Evolutionary conservation across 192 early-diverging fungal genomes (phyloP).

Genomic region (Thoreauomyces humboldtii): DNA sequence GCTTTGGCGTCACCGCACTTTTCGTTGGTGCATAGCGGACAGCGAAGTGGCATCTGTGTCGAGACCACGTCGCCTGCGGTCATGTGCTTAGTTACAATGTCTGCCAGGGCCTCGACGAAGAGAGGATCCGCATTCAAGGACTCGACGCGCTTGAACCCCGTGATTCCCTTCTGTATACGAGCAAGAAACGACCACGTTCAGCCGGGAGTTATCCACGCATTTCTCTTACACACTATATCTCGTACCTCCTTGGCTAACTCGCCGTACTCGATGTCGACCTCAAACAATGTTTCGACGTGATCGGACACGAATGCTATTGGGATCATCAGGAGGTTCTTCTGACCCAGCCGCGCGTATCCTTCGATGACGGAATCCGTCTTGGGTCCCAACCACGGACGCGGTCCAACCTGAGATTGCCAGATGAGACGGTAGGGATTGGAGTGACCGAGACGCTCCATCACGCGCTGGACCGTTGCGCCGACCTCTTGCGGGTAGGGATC

Average conservation of each 20-base stretch:
- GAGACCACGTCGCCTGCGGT: constrained; percentile 42
- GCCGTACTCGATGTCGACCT: constrained; percentile 93
- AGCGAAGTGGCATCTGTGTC: constrained; percentile 63
- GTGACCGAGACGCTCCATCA: constrained; percentile 72
- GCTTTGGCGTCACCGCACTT: constrained; percentile 49
- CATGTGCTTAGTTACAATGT: constrained; percentile 81
- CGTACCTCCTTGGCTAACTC: constrained; percentile 74
- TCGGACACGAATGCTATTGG: constrained; percentile 96
- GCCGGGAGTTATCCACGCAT: too few relatives aligned
- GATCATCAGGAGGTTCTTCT: constrained; percentile 80
- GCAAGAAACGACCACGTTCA: neutral
- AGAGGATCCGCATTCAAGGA: constrained; percentile 89
- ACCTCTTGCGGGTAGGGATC: constrained; percentile 88
- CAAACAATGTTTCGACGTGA: constrained; percentile 96
- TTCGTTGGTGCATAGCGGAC: constrained; percentile 71
- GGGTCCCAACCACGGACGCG: constrained; percentile 87
- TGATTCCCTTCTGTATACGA: constrained; percentile 66
- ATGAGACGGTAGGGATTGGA: constrained; percentile 83
- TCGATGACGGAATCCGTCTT: constrained; percentile 79
- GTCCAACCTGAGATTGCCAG: constrained; percentile 96
- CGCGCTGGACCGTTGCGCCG: constrained; percentile 75
- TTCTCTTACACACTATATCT: neutral
- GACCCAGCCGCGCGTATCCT: constrained; percentile 70
- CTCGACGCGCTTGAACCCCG: constrained; percentile 81
- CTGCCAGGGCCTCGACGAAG: constrained; percentile 87